A percentile compares a stretch with the other conserved stretches of the same genome.
Evolutionary conservation across 768 basidiomycete genomes (phyloP).

Genomic region (Lactifluus rugatus): DNA sequence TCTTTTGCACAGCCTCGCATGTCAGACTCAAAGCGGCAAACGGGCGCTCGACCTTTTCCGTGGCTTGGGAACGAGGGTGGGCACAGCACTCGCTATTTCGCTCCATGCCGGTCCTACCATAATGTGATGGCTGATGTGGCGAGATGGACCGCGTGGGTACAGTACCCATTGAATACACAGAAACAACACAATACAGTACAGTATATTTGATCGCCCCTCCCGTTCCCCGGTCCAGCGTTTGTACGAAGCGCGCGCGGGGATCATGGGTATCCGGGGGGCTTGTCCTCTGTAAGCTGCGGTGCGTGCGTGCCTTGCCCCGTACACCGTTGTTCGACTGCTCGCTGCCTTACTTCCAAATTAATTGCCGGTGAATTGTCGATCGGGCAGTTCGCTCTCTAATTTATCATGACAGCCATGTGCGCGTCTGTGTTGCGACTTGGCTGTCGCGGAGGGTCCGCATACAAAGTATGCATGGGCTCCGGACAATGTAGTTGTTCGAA

Average conservation of each 20-base stretch:
- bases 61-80: neutral
- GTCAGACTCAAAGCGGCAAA: too few relatives aligned
- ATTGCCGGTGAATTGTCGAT: neutral
- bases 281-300: neutral
- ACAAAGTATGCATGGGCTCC: neutral
- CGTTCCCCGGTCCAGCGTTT: too few relatives aligned
- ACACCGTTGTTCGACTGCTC: neutral
- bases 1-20: neutral
- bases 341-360: neutral
- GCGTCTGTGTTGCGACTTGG: neutral
- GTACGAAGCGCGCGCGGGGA: neutral
- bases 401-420: neutral
- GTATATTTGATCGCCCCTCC: neutral
- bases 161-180: neutral
- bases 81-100: neutral
- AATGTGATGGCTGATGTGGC: neutral
- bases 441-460: neutral
- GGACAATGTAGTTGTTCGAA: too few relatives aligned
- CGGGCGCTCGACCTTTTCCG: neutral
- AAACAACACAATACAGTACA: neutral
- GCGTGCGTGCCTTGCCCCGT: neutral
- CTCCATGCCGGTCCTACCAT: neutral
- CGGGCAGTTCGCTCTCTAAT: neutral
- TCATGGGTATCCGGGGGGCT: neutral
- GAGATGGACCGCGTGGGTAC: neutral